These are phyloP conservation scores for Juglanconis oblonga DNA, from an alignment of 2,329 filamentous ascomycete genomes.

Conservation along the genomic window DNA sequence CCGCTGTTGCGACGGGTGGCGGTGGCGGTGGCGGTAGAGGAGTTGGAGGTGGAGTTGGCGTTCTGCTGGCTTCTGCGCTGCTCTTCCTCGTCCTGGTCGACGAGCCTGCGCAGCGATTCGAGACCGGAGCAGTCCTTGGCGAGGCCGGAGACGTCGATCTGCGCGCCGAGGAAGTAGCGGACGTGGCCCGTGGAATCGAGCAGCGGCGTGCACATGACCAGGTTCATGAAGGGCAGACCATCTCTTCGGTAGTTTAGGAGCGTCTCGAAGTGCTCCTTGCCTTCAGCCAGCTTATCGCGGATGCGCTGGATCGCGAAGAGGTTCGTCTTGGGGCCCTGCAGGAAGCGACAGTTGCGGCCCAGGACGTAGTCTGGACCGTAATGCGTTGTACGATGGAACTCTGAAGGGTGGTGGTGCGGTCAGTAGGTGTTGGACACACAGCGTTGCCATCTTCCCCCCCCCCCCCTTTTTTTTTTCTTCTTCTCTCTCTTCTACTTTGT, in stretches of 20 bases:
- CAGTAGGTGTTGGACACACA: not conserved
- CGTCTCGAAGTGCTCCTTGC: slow-evolving; percentile 70
- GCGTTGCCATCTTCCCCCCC: too few species aligned
- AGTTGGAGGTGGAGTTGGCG: not conserved
- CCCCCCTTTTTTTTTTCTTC: too few species aligned
- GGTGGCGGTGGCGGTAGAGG: not conserved
- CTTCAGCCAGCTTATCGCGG: slow-evolving; percentile 56
- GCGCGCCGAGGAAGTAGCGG: slow-evolving; percentile 68
- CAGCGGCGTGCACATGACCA: slow-evolving; percentile 70
- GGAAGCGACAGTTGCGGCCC: slow-evolving; percentile 74
- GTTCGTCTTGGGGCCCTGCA: slow-evolving; percentile 72
- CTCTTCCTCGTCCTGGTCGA: slow-evolving; percentile 32
- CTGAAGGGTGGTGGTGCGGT: slow-evolving; percentile 34
- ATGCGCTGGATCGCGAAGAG: slow-evolving; percentile 60
- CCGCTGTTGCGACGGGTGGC: not conserved
- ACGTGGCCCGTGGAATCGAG: slow-evolving; percentile 65
- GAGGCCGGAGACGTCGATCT: slow-evolving; percentile 68
- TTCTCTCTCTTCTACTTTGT: too few species aligned
- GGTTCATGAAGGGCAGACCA: slow-evolving; percentile 73
- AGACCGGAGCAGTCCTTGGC: slow-evolving; percentile 65
- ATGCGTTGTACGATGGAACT: slow-evolving; percentile 38
- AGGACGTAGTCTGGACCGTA: slow-evolving; percentile 55
- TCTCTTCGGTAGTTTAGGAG: slow-evolving; percentile 78
- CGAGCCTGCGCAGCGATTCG: slow-evolving; percentile 54
- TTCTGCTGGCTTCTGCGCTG: not conserved